These are phyloP conservation scores for Galerina marginata DNA, from an alignment of 768 basidiomycete genomes.

Conservation along the genomic window DNA sequence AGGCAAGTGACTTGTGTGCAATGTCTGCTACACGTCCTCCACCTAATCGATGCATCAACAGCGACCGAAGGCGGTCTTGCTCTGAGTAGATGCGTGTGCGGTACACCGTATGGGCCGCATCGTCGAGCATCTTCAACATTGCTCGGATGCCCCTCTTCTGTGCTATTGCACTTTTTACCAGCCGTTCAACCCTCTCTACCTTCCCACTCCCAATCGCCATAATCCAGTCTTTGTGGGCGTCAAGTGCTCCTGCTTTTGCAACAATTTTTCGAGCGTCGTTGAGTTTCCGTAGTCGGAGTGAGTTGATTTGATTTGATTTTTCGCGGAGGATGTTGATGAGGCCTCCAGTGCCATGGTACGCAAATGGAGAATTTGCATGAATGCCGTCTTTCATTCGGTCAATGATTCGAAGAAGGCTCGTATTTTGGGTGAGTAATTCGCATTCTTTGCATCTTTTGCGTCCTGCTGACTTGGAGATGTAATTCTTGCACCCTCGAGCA, in stretches of 20 bases:
- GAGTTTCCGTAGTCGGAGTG: conserved; percentile 10
- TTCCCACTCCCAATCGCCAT: conserved; percentile 26
- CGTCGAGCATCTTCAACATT: conserved; percentile 8
- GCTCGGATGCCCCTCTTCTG: conserved; percentile 15
- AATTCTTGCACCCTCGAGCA: too few species aligned
- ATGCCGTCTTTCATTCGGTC: conserved; percentile 6
- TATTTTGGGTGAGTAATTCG: neutral
- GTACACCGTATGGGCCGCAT: conserved; percentile 20
- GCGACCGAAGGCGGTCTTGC: conserved; percentile 16
- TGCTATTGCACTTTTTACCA: conserved; percentile 14
- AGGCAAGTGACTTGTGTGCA: conserved; percentile 22
- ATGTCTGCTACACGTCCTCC: conserved; percentile 23
- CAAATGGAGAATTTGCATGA: neutral
- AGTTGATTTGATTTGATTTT: conserved; percentile 5
- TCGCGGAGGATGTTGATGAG: conserved; percentile 3
- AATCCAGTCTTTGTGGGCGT: conserved; percentile 22
- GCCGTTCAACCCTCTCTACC: conserved; percentile 18
- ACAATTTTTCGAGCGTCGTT: conserved; percentile 22
- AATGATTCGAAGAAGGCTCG: conserved; percentile 3
- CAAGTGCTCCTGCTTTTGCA: conserved; percentile 12
- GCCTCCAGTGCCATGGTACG: conserved; percentile 11
- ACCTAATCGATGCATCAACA: conserved; percentile 22
- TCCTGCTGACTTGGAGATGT: too few species aligned
- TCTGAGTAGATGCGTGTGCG: conserved; percentile 24
- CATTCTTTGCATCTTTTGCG: too few species aligned